Percentiles rank a stretch among this genome's conserved stretches.
Conservation (phyloP, 2,329 filamentous ascomycete genomes). For the Pestalotiopsis sp. region DNA sequence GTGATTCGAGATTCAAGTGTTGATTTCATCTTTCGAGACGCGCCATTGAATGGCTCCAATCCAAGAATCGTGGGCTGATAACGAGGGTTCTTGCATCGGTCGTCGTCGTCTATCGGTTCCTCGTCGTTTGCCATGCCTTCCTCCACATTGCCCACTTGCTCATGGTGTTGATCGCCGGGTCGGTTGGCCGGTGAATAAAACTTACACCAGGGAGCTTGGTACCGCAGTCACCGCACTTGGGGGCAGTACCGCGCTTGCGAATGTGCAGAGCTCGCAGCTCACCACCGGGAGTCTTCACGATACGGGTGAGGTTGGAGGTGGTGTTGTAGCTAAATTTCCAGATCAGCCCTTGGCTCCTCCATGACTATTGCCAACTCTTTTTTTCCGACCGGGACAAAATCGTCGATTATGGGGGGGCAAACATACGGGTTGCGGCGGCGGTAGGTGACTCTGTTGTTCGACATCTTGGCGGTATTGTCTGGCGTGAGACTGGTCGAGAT, state of each 20-base stretch:
- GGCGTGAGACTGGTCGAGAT: conserved; percentile 13
- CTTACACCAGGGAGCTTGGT: conserved; percentile 97
- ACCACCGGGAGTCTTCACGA: conserved; percentile 95
- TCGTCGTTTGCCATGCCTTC: not conserved
- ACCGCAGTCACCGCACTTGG: conserved; percentile 99
- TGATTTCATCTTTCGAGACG: not conserved
- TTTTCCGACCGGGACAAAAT: not conserved
- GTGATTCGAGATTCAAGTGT: not conserved
- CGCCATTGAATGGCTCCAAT: not conserved
- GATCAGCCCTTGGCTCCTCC: conserved; percentile 4
- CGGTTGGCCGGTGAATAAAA: conserved; percentile 33
- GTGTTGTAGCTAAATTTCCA: conserved; percentile 82
- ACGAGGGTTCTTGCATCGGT: not conserved
- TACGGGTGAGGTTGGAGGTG: conserved; percentile 92
- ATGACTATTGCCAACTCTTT: not conserved
- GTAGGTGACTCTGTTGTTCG: conserved; percentile 63
- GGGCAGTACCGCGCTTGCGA: conserved; percentile 98
- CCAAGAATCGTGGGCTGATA: not conserved
- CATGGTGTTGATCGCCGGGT: not conserved
- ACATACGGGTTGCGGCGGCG: conserved; percentile 81
- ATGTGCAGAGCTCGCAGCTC: conserved; percentile 96
- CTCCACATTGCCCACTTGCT: not conserved
- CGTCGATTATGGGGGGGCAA: conserved; percentile 4
- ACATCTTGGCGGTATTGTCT: conserved; percentile 51
- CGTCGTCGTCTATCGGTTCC: not conserved